A percentile compares a stretch with the other conserved stretches of the same genome.
Evolutionary conservation across 768 basidiomycete genomes (phyloP).

Genomic region (Trametes cubensis): DNA sequence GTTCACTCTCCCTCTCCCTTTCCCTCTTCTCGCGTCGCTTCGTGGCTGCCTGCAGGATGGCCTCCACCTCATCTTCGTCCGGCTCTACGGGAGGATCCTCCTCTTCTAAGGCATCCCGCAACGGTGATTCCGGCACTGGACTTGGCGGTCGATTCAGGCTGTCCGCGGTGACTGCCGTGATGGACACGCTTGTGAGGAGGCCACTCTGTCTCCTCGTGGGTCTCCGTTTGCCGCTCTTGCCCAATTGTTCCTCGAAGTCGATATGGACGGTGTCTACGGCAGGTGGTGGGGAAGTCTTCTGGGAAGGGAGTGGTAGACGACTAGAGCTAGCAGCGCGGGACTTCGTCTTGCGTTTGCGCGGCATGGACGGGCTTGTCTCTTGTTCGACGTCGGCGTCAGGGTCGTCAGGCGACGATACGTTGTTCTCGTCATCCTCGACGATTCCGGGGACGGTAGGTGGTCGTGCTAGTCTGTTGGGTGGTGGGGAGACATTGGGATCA

Average conservation of each 20-base stretch:
- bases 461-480: conserved; percentile 60
- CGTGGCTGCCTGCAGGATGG: conserved; percentile 38
- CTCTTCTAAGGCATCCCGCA: conserved; percentile 56
- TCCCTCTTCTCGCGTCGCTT: conserved; percentile 57
- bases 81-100: conserved; percentile 48
- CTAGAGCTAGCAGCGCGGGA: conserved; percentile 32
- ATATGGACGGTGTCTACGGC: conserved; percentile 39
- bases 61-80: conserved; percentile 41
- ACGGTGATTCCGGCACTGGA: conserved; percentile 68
- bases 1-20: conserved; percentile 42
- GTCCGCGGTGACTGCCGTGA: conserved; percentile 32
- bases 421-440: conserved; percentile 65
- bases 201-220: conserved; percentile 52
- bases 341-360: conserved; percentile 45
- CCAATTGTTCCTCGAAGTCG: conserved; percentile 37
- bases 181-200: conserved; percentile 48
- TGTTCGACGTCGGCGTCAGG: conserved; percentile 46
- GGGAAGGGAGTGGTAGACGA: conserved; percentile 16
- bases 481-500: conserved; percentile 49
- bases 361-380: conserved; percentile 42
- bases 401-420: conserved; percentile 34
- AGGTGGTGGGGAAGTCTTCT: conserved; percentile 12
- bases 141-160: conserved; percentile 53
- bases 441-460: conserved; percentile 70
- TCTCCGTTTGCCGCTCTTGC: conserved; percentile 38